Percentiles rank a stretch among this genome's conserved stretches.
These are phyloP conservation scores for Boeremia lycopersici DNA, from an alignment of 2,329 filamentous ascomycete genomes.

Conservation along the genomic window DNA sequence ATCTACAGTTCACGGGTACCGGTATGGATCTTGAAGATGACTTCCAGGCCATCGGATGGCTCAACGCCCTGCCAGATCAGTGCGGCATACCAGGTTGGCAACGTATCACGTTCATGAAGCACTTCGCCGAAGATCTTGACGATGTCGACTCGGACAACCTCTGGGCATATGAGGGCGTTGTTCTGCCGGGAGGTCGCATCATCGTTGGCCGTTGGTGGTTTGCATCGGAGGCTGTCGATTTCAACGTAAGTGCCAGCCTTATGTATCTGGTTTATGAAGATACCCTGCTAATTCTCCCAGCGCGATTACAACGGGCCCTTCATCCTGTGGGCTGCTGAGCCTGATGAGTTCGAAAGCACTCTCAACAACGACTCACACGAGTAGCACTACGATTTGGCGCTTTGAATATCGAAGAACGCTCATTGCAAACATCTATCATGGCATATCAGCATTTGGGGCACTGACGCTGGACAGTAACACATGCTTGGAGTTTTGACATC, in stretches of 20 bases:
- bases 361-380: neutral
- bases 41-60: slow-evolving; percentile 52
- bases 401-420: neutral
- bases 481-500: neutral
- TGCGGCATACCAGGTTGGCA: slow-evolving; percentile 58
- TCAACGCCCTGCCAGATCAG: slow-evolving; percentile 58
- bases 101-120: slow-evolving; percentile 62
- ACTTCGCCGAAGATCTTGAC: slow-evolving; percentile 46
- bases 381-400: neutral
- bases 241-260: slow-evolving; percentile 22
- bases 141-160: slow-evolving; percentile 43
- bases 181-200: slow-evolving; percentile 54
- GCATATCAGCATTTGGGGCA: neutral
- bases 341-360: slow-evolving; percentile 6
- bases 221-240: slow-evolving; percentile 32
- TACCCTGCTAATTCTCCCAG: slow-evolving; percentile 19
- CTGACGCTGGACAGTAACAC: neutral
- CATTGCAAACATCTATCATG: neutral
- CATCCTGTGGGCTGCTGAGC: slow-evolving; percentile 45
- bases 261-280: neutral
- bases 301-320: slow-evolving; percentile 34
- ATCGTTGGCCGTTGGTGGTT: slow-evolving; percentile 57
- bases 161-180: slow-evolving; percentile 58
- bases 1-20: slow-evolving; percentile 47
- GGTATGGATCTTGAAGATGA: slow-evolving; percentile 47